Conservation (phyloP, 2,329 filamentous ascomycete genomes). For the Talaromyces amestolkiae region DNA sequence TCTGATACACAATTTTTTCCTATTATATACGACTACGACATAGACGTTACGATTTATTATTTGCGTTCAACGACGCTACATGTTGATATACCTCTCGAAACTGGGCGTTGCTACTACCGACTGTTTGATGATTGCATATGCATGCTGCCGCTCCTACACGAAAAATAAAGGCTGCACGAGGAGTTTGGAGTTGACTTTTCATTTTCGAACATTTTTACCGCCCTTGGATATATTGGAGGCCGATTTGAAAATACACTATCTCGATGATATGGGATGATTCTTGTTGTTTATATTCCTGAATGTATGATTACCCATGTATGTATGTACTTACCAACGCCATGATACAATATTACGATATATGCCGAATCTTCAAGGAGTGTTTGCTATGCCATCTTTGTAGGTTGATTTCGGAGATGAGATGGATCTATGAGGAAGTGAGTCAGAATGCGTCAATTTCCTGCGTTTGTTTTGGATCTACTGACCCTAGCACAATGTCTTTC, state of each 20-base stretch:
- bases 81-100: not conserved
- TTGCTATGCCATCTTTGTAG: not conserved
- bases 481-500: not conserved
- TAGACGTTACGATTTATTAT: not conserved
- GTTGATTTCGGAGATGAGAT: not conserved
- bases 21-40: not conserved
- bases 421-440: not conserved
- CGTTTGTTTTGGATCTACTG: not conserved
- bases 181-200: constrained; percentile 5
- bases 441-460: not conserved
- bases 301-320: constrained; percentile 11
- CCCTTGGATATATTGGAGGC: not conserved
- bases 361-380: not conserved
- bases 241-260: not conserved
- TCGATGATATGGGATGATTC: not conserved
- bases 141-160: not conserved
- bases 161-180: not conserved
- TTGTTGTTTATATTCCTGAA: constrained; percentile 7
- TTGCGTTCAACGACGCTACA: not conserved
- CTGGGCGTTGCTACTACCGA: not conserved
- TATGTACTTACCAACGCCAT: not conserved
- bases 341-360: not conserved
- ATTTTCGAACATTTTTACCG: not conserved
- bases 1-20: not conserved
- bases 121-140: not conserved